Evolutionary conservation across 306 rosid species (phyloP).

Genomic region (Prinsepia uniflora): DNA sequence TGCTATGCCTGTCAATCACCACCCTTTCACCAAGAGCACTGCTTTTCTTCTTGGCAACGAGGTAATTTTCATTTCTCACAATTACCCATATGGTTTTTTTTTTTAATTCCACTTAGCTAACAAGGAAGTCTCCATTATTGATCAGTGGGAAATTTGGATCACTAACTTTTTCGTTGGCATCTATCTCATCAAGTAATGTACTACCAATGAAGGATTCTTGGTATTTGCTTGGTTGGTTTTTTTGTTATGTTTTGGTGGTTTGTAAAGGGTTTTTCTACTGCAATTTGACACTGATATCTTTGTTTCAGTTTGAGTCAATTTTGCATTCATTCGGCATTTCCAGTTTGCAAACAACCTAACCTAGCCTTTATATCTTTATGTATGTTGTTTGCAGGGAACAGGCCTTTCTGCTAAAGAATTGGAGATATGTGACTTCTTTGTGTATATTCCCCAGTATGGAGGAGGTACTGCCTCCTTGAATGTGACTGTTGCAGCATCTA

Average conservation of each 20-base stretch:
- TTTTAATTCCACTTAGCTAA: too few species aligned
- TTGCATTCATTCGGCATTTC: neutral
- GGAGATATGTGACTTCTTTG: conserved; percentile 86
- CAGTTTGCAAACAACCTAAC: neutral
- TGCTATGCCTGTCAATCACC: conserved; percentile 70
- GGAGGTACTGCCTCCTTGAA: conserved; percentile 85
- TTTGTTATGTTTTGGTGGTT: neutral
- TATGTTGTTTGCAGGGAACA: conserved; percentile 48
- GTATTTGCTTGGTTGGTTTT: neutral
- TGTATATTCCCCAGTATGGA: conserved; percentile 92
- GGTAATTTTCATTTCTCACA: conserved; percentile 28
- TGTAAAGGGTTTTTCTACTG: neutral
- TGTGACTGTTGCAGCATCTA: conserved; percentile 92
- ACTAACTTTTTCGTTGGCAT: neutral
- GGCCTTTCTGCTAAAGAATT: conserved; percentile 85
- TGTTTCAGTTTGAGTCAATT: neutral
- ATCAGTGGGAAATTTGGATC: neutral
- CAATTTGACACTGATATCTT: neutral
- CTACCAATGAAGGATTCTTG: neutral
- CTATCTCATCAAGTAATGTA: neutral
- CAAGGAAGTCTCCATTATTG: neutral
- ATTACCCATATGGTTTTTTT: neutral
- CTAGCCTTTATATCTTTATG: neutral
- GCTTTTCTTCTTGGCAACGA: conserved; percentile 94
- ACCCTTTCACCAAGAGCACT: conserved; percentile 75